These are phyloP conservation scores for Penicillium glabrum DNA, from an alignment of 2,329 filamentous ascomycete genomes.

Conservation along the genomic window DNA sequence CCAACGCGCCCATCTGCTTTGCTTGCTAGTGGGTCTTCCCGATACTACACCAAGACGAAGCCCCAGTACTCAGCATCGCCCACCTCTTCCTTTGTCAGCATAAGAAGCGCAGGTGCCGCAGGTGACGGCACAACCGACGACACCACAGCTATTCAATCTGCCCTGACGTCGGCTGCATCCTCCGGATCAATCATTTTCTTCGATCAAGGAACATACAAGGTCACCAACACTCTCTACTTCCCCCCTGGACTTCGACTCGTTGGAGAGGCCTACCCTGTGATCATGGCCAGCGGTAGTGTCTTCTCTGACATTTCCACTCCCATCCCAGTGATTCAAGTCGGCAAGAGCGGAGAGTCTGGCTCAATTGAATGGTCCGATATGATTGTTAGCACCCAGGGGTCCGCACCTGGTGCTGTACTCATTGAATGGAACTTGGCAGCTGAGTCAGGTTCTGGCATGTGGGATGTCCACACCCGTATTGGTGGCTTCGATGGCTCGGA, in stretches of 20 bases:
- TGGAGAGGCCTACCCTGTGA: constrained; percentile 57
- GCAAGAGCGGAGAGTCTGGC: constrained; percentile 62
- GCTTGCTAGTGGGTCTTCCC: constrained; percentile 40
- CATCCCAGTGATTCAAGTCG: constrained; percentile 67
- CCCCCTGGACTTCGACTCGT: constrained; percentile 53
- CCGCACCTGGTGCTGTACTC: constrained; percentile 66
- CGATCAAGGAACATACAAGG: constrained; percentile 56
- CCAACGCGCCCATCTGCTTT: constrained; percentile 46
- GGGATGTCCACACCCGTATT: constrained; percentile 56
- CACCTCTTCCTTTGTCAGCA: constrained; percentile 44
- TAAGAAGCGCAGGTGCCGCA: constrained; percentile 43
- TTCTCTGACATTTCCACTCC: constrained; percentile 61
- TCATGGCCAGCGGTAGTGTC: constrained; percentile 56
- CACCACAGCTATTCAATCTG: constrained; percentile 58
- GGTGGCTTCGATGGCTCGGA: constrained; percentile 53
- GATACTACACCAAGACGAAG: constrained; percentile 52
- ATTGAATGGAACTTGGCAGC: constrained; percentile 71
- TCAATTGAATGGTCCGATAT: constrained; percentile 71
- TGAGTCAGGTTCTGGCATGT: constrained; percentile 52
- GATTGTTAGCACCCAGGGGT: constrained; percentile 67
- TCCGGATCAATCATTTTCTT: constrained; percentile 56
- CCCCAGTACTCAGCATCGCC: constrained; percentile 52
- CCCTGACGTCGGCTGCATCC: constrained; percentile 53
- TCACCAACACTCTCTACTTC: constrained; percentile 48
- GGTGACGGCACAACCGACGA: constrained; percentile 62